Evolutionary conservation across 2,329 filamentous ascomycete species (phyloP).

Genomic region (Gaeumannomyces tritici): DNA sequence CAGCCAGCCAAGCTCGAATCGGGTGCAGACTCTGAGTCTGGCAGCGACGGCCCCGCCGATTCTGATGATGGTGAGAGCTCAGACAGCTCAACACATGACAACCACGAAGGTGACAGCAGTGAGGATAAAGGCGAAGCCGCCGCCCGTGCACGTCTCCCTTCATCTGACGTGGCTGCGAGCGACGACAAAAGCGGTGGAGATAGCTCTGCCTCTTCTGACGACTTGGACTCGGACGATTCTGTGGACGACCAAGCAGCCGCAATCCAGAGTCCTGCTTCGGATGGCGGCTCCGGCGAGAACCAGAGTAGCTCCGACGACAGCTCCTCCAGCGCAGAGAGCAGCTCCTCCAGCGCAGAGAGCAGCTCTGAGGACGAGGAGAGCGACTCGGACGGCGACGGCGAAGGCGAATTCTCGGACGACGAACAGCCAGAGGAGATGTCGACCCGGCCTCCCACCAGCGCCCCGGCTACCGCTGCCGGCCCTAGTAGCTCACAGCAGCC

Average conservation of each 20-base stretch:
- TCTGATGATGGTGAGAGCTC: neutral
- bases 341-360: too few species aligned
- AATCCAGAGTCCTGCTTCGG: neutral
- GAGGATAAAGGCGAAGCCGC: neutral
- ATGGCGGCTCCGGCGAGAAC: slow-evolving; percentile 4
- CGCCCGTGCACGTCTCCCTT: neutral
- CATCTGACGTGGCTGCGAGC: slow-evolving; percentile 6
- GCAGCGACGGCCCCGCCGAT: slow-evolving; percentile 6
- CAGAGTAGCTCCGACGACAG: slow-evolving; percentile 10
- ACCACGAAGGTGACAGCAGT: neutral
- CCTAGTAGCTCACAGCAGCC: neutral
- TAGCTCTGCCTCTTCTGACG: slow-evolving; percentile 6
- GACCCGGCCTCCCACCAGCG: slow-evolving; percentile 16
- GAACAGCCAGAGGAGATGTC: slow-evolving; percentile 24
- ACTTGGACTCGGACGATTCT: slow-evolving; percentile 5
- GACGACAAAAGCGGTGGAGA: slow-evolving; percentile 9
- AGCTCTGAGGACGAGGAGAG: slow-evolving; percentile 5
- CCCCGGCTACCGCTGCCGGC: neutral
- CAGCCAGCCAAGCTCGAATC: neutral
- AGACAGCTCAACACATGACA: slow-evolving; percentile 5
- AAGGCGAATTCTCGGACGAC: slow-evolving; percentile 7
- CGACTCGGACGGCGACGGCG: slow-evolving; percentile 10
- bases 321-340: too few species aligned
- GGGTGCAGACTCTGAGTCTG: slow-evolving; percentile 9
- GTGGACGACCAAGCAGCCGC: slow-evolving; percentile 2